phyloP scores from a whole-genome alignment of 1,139 yeast species.

The Taphrina populina region DNA sequence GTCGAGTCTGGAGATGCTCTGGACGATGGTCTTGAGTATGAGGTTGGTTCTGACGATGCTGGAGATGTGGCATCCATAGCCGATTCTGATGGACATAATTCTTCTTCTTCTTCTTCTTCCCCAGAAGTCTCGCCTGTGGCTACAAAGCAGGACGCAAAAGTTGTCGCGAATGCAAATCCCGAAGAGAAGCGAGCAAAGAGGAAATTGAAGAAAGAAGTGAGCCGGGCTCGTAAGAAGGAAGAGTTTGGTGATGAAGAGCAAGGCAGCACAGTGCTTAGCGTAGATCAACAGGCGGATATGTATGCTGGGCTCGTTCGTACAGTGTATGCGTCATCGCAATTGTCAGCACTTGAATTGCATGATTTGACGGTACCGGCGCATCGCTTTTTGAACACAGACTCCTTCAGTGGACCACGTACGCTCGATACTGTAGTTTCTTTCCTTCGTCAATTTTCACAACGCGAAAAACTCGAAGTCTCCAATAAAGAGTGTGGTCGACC shows the following conservation, averaged over 20 bases:
- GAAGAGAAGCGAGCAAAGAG: conserved; percentile 19
- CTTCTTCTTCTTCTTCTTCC: too few relatives aligned
- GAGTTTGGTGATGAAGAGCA: conserved; percentile 7
- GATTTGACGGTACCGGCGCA: conserved; percentile 2
- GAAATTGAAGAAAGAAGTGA: conserved; percentile 10
- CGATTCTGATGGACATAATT: too few relatives aligned
- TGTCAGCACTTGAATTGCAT: conserved; percentile 14
- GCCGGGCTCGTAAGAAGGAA: conserved; percentile 11
- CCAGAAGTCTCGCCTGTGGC: too few relatives aligned
- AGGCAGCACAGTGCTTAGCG: not conserved
- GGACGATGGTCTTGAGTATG: conserved; percentile 29
- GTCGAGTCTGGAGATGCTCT: conserved; percentile 29
- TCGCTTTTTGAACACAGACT: conserved; percentile 6
- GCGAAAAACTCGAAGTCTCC: conserved; percentile 6
- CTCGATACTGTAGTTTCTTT: not conserved
- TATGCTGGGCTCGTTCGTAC: conserved; percentile 9
- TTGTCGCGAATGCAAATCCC: too few relatives aligned
- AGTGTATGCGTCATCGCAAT: not conserved
- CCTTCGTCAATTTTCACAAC: conserved; percentile 3
- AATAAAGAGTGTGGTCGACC: conserved; percentile 24
- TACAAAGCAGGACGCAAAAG: too few relatives aligned
- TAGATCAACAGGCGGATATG: conserved; percentile 28
- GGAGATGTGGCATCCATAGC: conserved; percentile 12
- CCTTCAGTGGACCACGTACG: conserved; percentile 1
- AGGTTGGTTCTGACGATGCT: conserved; percentile 26